phyloP scores from a whole-genome alignment of 2,329 filamentous ascomycete genomes.

The Nigrograna mackinnonii region DNA sequence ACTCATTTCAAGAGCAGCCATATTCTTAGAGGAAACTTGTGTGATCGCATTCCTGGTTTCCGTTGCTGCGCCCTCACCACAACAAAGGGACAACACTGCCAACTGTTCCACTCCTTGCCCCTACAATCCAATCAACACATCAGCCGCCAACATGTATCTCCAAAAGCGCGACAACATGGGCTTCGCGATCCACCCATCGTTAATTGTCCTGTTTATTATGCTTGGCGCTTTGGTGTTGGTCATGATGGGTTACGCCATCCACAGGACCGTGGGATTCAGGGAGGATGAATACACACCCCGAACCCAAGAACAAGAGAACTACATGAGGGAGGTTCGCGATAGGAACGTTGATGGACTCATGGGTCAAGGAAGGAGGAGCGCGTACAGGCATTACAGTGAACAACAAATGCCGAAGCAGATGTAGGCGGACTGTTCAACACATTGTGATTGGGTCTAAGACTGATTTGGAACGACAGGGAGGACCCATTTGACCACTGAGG shows the following conservation, averaged over 20 bases:
- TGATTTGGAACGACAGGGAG: too few relatives aligned
- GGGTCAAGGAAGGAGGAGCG: slow-evolving; percentile 3
- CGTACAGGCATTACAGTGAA: neutral
- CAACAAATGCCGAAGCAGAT: too few relatives aligned
- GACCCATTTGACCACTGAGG: too few relatives aligned
- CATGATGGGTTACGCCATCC: slow-evolving; percentile 22
- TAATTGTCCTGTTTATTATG: slow-evolving; percentile 34
- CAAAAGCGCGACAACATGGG: slow-evolving; percentile 21
- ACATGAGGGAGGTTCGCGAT: slow-evolving; percentile 35
- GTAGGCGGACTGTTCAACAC: too few relatives aligned
- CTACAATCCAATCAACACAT: neutral
- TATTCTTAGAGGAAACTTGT: neutral
- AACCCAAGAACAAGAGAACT: slow-evolving; percentile 30
- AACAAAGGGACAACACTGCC: neutral
- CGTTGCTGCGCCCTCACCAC: neutral
- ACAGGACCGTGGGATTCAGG: slow-evolving; percentile 10
- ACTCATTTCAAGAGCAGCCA: neutral
- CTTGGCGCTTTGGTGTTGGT: slow-evolving; percentile 25
- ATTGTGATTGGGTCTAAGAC: too few relatives aligned
- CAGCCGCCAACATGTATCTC: neutral
- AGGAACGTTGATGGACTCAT: slow-evolving; percentile 18
- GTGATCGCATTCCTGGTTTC: neutral
- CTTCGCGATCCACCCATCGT: slow-evolving; percentile 23
- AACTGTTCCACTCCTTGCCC: neutral
- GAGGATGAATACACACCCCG: slow-evolving; percentile 10